These are phyloP conservation scores for Williopsis jadinii DNA, from an alignment of 1,139 yeast genomes.

Conservation along the genomic window DNA sequence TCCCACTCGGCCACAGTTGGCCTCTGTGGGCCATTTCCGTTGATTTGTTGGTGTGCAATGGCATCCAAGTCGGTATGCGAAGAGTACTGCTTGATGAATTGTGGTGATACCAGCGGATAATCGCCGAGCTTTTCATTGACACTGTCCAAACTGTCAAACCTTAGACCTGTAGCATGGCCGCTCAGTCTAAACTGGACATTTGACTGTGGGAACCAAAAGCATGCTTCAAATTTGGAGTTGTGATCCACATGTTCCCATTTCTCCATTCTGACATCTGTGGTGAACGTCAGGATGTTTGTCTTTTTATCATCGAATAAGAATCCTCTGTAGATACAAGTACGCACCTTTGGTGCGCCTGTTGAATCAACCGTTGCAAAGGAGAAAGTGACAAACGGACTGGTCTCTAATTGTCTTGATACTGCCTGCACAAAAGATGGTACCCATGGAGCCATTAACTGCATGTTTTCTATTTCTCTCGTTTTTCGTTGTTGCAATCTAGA, in stretches of 20 bases:
- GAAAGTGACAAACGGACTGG: conserved; percentile 44
- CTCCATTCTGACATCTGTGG: conserved; percentile 65
- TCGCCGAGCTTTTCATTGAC: conserved; percentile 11
- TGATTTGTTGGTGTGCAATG: background rate
- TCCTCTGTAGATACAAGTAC: conserved; percentile 71
- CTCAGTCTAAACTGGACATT: conserved; percentile 67
- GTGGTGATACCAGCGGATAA: conserved; percentile 28
- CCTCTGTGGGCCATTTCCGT: background rate
- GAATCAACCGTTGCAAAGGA: conserved; percentile 63
- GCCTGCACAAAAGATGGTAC: conserved; percentile 51
- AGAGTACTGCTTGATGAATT: conserved; percentile 12
- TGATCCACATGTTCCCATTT: conserved; percentile 48
- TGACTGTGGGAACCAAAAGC: conserved; percentile 57
- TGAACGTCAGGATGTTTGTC: conserved; percentile 61
- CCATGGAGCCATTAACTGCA: conserved; percentile 67
- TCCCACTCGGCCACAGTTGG: conserved; percentile 50
- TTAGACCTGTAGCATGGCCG: conserved; percentile 50
- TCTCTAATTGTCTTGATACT: conserved; percentile 38
- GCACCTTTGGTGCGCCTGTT: conserved; percentile 42
- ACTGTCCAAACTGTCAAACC: conserved; percentile 25
- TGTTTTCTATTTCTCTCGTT: conserved; percentile 3
- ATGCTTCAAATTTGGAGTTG: conserved; percentile 62
- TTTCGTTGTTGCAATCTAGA: too few species aligned
- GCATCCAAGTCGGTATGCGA: conserved; percentile 16
- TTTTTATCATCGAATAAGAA: conserved; percentile 65